Base-by-base conservation (phyloP, 139 green algal genomes). In the Chlamydomonas sp. region DNA sequence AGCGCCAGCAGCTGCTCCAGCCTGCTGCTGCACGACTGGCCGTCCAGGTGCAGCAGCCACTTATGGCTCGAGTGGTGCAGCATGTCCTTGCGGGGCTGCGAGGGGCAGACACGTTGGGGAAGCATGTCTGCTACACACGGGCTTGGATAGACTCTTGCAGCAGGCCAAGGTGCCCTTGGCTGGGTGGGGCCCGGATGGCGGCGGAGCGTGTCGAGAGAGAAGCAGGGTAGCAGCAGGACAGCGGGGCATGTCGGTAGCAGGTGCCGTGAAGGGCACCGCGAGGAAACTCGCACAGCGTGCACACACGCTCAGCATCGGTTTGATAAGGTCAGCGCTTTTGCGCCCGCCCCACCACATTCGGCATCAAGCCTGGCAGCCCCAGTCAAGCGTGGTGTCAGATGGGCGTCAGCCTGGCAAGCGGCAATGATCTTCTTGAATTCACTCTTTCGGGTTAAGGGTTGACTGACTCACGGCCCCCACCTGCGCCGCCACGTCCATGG, bases 1-100 rank as follows among this genome's bases (percentile, higher is more conserved):
- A 93, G 80, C 49, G 87, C 84, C 78, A 92, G 64, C 78, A 92
- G 64, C 86, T 91, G 90, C 77, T 92, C 90, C 82, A 91, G 78
- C 1, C 86, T 82, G 57, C 62, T 80, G 17, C 68, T 62, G 79
- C 78, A 80, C 59, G 57, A 63, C 85, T 92, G 89, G 6, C 89
- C 89, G 81, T 92, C 89, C 80, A 92, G 84, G 74, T 92, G 89
- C 66, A 92, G 72, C 74, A 92, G 73, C 68, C 63, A 88, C 79
- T 90, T 90, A 74, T 85, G 31, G 57, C 67, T 69, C 16, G 84
- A 79, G 63, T 92, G 89, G 59, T 88, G 58, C 49, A 66, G 14
- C 84, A 92, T 92, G 63, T 85, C 74, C 76, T 88, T 88, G 74
- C 75, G 84, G 75, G 82, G 72, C 14, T 14, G 49, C 17, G 63